phyloP scores from a whole-genome alignment of 2,329 filamentous ascomycete species.

The Alternaria angustiovoidea region DNA sequence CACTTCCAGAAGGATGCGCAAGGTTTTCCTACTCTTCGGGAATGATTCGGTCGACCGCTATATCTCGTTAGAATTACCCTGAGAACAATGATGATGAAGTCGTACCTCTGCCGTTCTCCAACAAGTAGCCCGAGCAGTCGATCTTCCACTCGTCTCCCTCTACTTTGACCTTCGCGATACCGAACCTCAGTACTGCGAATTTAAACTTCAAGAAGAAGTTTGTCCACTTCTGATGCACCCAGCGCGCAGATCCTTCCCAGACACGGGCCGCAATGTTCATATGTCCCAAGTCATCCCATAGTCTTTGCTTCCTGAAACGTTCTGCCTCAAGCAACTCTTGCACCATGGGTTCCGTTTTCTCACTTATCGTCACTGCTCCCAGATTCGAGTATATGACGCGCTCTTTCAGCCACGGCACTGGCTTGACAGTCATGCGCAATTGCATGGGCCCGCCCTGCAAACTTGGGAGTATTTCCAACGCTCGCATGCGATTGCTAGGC shows the following conservation, averaged over 20 bases:
- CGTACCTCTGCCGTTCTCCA: conserved; percentile 48
- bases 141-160: conserved; percentile 48
- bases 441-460: conserved; percentile 39
- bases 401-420: conserved; percentile 38
- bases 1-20: too few relatives aligned
- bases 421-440: conserved; percentile 39
- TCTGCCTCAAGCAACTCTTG: conserved; percentile 43
- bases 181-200: conserved; percentile 45
- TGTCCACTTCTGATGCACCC: conserved; percentile 47
- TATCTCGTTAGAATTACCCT: conserved; percentile 12
- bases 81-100: not conserved
- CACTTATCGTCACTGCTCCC: conserved; percentile 39
- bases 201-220: conserved; percentile 49
- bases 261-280: conserved; percentile 30
- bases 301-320: conserved; percentile 33
- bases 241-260: conserved; percentile 43
- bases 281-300: conserved; percentile 38
- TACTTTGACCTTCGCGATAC: conserved; percentile 41
- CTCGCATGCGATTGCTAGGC: conserved; percentile 40
- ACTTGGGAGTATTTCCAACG: conserved; percentile 43
- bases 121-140: conserved; percentile 44
- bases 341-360: conserved; percentile 45
- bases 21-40: conserved; percentile 28
- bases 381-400: conserved; percentile 40
- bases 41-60: conserved; percentile 46